A percentile compares a stretch with the other conserved stretches of the same genome.
Evolutionary conservation across 352 stramenopile genomes (phyloP).

Genomic region (Pythium grandisporangium): DNA sequence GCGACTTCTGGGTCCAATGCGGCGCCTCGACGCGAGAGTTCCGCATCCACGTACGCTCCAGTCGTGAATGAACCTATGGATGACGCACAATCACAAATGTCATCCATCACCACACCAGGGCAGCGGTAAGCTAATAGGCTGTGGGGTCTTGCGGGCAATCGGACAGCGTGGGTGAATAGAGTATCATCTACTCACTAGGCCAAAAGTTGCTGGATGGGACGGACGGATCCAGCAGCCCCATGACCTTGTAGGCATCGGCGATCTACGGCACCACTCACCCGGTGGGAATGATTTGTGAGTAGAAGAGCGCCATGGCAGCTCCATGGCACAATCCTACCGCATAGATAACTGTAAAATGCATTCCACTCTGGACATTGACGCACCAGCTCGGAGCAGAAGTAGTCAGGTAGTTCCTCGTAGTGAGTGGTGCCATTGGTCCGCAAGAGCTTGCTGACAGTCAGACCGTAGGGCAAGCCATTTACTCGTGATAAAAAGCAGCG

Average conservation of each 20-base stretch:
- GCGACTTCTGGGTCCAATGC: constrained; percentile 28
- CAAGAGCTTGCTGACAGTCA: constrained; percentile 41
- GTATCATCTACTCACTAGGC: constrained; percentile 28
- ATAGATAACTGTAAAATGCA: too few relatives aligned
- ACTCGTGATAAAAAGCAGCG: constrained; percentile 19
- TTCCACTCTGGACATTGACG: too few relatives aligned
- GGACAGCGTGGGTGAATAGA: too few relatives aligned
- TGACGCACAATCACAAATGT: background rate
- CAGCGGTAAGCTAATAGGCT: too few relatives aligned
- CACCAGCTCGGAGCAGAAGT: constrained; percentile 68
- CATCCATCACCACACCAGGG: background rate
- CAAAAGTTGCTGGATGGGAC: constrained; percentile 42
- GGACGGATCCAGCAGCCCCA: constrained; percentile 29
- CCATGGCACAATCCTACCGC: too few relatives aligned
- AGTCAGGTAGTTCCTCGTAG: constrained; percentile 16
- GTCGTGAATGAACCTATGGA: constrained; percentile 45
- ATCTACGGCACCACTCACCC: constrained; percentile 13
- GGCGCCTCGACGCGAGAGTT: constrained; percentile 37
- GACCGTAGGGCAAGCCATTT: constrained; percentile 29
- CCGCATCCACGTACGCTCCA: constrained; percentile 33
- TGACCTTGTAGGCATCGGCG: constrained; percentile 40
- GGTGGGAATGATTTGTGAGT: too few relatives aligned
- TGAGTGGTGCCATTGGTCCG: constrained; percentile 9
- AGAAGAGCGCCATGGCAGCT: too few relatives aligned
- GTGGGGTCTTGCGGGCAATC: too few relatives aligned